phyloP scores from a whole-genome alignment of 768 basidiomycete genomes.

The Auricularia sp. region DNA sequence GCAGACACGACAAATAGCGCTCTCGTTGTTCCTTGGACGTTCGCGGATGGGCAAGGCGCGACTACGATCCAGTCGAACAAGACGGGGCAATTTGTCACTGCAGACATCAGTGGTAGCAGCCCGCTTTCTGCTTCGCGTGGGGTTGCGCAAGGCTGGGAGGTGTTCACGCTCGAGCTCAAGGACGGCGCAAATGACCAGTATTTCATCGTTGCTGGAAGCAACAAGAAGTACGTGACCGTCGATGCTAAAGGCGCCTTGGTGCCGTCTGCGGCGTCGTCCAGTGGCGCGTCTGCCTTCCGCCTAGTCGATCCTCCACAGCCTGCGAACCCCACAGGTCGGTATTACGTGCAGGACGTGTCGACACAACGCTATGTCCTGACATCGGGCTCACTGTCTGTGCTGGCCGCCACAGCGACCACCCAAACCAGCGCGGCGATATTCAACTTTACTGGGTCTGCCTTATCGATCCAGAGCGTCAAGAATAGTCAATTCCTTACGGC shows the following conservation, averaged over 20 bases:
- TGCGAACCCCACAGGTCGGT: conserved; percentile 22
- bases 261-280: neutral
- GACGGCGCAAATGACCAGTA: neutral
- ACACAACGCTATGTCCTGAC: conserved; percentile 17
- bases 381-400: conserved; percentile 12
- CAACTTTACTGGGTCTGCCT: conserved; percentile 20
- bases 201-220: neutral
- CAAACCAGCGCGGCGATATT: conserved; percentile 17
- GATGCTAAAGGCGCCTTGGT: neutral
- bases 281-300: neutral
- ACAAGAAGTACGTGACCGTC: neutral
- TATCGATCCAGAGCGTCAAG: conserved; percentile 18
- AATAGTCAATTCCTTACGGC: conserved; percentile 23
- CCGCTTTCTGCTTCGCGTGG: conserved; percentile 21
- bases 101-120: conserved; percentile 19
- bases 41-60: conserved; percentile 22
- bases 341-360: conserved; percentile 18
- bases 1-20: conserved; percentile 15
- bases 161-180: neutral
- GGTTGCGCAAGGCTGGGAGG: conserved; percentile 20
- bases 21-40: conserved; percentile 16
- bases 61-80: conserved; percentile 19
- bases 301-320: neutral
- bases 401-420: conserved; percentile 16
- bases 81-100: conserved; percentile 23